Conservation (phyloP, 1,284 basidiomycete species). For the Irpex sp. region DNA sequence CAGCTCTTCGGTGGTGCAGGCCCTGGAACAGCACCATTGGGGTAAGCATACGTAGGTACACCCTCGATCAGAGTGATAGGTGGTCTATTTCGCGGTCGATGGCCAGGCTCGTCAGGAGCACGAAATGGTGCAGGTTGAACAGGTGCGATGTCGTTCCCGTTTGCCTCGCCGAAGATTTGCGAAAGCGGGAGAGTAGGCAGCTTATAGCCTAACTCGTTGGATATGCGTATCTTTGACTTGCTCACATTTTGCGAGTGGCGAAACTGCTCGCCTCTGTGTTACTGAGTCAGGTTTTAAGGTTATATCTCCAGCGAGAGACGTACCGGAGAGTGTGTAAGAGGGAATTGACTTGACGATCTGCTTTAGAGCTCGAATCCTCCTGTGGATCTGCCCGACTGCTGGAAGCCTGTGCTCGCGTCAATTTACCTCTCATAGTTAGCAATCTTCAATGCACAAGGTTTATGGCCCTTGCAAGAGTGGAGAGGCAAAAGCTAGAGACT, state of each 20-base stretch:
- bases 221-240: slow-evolving; percentile 35
- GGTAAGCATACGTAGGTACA: slow-evolving; percentile 22
- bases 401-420: neutral
- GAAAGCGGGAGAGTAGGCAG: slow-evolving; percentile 29
- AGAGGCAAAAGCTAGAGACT: neutral
- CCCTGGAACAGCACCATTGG: slow-evolving; percentile 24
- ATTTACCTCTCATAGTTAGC: neutral
- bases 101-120: slow-evolving; percentile 5
- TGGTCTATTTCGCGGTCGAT: slow-evolving; percentile 3
- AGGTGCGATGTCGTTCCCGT: slow-evolving; percentile 3
- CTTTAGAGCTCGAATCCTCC: neutral
- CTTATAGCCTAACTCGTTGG: slow-evolving; percentile 21
- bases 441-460: neutral
- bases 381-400: neutral
- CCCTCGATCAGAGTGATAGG: slow-evolving; percentile 20
- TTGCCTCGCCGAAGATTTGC: slow-evolving; percentile 23
- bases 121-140: slow-evolving; percentile 13
- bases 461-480: neutral
- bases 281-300: neutral
- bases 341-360: slow-evolving; percentile 36
- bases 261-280: slow-evolving; percentile 61
- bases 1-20: slow-evolving; percentile 25
- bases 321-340: slow-evolving; percentile 48
- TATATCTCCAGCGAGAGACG: slow-evolving; percentile 6
- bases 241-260: slow-evolving; percentile 55